Percentiles rank a stretch among this genome's conserved stretches.
These are phyloP conservation scores for Scedosporium minutisporum DNA, from an alignment of 2,329 filamentous ascomycete genomes.

Conservation along the genomic window DNA sequence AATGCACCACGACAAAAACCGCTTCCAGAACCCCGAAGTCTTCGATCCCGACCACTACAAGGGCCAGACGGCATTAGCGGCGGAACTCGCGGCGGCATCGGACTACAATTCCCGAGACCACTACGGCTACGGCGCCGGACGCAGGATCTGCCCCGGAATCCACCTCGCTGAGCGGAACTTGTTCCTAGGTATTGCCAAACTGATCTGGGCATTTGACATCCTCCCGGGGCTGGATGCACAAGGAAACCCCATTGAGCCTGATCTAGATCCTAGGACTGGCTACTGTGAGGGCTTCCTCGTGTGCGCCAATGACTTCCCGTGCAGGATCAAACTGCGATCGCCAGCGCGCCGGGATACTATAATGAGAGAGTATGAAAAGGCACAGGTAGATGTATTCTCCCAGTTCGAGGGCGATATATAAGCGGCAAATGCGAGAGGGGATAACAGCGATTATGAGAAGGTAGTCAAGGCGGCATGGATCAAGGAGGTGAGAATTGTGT, in stretches of 20 bases:
- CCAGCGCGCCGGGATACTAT: neutral
- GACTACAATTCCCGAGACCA: constrained; percentile 24
- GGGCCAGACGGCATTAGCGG: constrained; percentile 17
- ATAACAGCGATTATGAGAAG: too few relatives aligned
- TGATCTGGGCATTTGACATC: constrained; percentile 35
- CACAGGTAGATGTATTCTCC: neutral
- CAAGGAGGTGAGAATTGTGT: too few relatives aligned
- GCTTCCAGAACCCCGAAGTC: constrained; percentile 15
- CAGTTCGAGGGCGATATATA: neutral
- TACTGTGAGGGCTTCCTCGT: neutral
- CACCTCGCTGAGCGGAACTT: constrained; percentile 38
- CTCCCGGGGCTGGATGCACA: constrained; percentile 8
- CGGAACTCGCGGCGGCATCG: constrained; percentile 16
- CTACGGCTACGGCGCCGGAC: constrained; percentile 35
- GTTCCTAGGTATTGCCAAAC: constrained; percentile 24
- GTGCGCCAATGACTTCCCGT: neutral
- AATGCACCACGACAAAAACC: constrained; percentile 21
- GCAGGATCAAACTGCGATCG: neutral
- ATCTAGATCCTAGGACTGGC: neutral
- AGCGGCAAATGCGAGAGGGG: too few relatives aligned
- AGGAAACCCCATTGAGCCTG: neutral
- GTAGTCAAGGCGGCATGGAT: too few relatives aligned
- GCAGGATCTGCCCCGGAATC: constrained; percentile 34
- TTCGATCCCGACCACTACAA: constrained; percentile 21
- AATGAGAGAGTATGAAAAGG: neutral